These are phyloP conservation scores for Mrakiaceae sp. DNA, from an alignment of 1,284 basidiomycete genomes.

Conservation along the genomic window DNA sequence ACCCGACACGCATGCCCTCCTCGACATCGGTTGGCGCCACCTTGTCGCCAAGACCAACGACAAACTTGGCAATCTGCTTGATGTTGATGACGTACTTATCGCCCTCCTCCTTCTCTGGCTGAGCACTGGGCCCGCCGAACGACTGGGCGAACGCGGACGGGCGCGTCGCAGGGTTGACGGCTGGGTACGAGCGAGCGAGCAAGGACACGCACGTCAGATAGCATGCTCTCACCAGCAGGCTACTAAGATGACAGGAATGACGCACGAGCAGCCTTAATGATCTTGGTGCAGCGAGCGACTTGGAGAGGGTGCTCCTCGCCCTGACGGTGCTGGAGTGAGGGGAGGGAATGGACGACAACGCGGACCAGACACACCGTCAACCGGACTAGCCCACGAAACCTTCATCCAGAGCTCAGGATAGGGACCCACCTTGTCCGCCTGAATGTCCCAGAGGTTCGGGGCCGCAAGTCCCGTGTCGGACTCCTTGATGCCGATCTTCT, in stretches of 20 bases:
- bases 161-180: constrained; percentile 10
- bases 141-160: constrained; percentile 17
- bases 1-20: constrained; percentile 99
- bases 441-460: constrained; percentile 91
- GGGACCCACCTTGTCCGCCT: constrained; percentile 52
- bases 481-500: constrained; percentile 97
- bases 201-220: background rate
- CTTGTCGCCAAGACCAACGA: constrained; percentile 90
- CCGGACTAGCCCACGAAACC: no score
- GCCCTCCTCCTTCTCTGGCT: constrained; percentile 87
- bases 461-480: constrained; percentile 94
- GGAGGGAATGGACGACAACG: background rate
- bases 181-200: background rate
- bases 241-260: background rate
- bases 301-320: constrained; percentile 86
- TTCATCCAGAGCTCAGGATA: no score
- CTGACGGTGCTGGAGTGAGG: constrained; percentile 54
- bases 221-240: background rate
- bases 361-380: no score
- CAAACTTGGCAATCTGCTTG: constrained; percentile 99
- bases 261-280: constrained; percentile 56
- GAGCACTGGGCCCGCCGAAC: constrained; percentile 30
- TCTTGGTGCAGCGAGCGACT: constrained; percentile 97
- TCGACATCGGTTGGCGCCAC: constrained; percentile 98
- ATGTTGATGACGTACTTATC: constrained; percentile 99